Conservation (phyloP, 768 basidiomycete species). For the Tricholoma matsutake region DNA sequence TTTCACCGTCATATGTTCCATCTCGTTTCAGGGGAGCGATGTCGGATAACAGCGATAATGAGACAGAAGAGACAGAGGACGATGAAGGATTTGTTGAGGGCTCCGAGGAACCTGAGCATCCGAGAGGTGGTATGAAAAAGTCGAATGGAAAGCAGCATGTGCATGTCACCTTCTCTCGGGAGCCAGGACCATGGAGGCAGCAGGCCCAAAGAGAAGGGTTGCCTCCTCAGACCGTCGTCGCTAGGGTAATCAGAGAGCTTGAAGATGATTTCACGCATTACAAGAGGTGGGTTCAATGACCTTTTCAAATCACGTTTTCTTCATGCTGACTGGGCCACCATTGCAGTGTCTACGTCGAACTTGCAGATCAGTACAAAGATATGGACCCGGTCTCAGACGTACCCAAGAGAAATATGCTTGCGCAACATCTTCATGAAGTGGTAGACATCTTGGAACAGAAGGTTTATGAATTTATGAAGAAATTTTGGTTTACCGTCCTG, state of each 20-base stretch:
- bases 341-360: slow-evolving; percentile 79
- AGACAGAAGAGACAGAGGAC: slow-evolving; percentile 26
- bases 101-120: slow-evolving; percentile 32
- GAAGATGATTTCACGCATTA: slow-evolving; percentile 96
- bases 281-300: slow-evolving; percentile 64
- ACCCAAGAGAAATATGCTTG: slow-evolving; percentile 79
- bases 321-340: slow-evolving; percentile 4
- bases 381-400: slow-evolving; percentile 86
- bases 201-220: slow-evolving; percentile 38
- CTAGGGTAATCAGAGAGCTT: slow-evolving; percentile 78
- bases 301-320: slow-evolving; percentile 1
- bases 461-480: slow-evolving; percentile 39
- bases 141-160: slow-evolving; percentile 32
- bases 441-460: slow-evolving; percentile 91
- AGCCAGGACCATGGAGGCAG: slow-evolving; percentile 28
- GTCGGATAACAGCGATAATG: slow-evolving; percentile 3
- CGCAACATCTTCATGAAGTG: slow-evolving; percentile 85
- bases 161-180: slow-evolving; percentile 22
- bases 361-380: slow-evolving; percentile 89
- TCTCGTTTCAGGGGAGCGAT: slow-evolving; percentile 16
- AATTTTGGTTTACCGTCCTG: slow-evolving; percentile 1
- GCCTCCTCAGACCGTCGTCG: slow-evolving; percentile 86
- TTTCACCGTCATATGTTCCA: slow-evolving; percentile 19
- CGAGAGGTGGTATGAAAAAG: slow-evolving; percentile 8
- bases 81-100: slow-evolving; percentile 51